Conservation (phyloP, 495 filamentous ascomycete species). For the Penicillium samsonianum region DNA sequence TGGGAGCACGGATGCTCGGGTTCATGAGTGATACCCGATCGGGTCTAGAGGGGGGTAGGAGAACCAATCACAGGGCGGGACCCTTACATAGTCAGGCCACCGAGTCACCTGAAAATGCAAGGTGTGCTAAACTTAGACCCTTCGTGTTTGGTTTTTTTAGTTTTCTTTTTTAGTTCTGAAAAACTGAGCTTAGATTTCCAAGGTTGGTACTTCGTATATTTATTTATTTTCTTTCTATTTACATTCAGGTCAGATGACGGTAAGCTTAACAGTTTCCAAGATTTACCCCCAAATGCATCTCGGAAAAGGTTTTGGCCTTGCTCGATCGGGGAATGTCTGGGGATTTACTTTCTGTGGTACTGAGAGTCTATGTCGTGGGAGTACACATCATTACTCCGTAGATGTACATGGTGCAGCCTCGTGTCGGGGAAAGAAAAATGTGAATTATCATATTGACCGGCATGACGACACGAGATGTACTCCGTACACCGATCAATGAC, state of each 20-base stretch:
- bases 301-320: background rate
- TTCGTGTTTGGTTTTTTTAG: conserved; percentile 5
- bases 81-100: conserved; percentile 40
- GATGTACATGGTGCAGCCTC: conserved; percentile 6
- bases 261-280: background rate
- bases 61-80: conserved; percentile 25
- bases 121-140: conserved; percentile 45
- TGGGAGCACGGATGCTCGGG: conserved; percentile 9
- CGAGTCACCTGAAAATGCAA: conserved; percentile 39
- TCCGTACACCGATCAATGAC: background rate
- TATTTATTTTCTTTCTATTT: background rate
- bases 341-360: too few species aligned
- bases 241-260: conserved; percentile 5
- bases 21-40: conserved; percentile 11
- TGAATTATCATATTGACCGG: conserved; percentile 11
- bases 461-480: conserved; percentile 14
- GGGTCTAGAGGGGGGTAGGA: conserved; percentile 10
- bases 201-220: background rate
- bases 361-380: too few species aligned
- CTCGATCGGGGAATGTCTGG: background rate
- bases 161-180: background rate
- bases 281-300: background rate
- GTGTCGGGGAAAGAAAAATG: conserved; percentile 4
- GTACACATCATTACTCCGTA: background rate
- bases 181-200: background rate